Conservation (phyloP, 1,284 basidiomycete species). For the Trichosporon sp. region DNA sequence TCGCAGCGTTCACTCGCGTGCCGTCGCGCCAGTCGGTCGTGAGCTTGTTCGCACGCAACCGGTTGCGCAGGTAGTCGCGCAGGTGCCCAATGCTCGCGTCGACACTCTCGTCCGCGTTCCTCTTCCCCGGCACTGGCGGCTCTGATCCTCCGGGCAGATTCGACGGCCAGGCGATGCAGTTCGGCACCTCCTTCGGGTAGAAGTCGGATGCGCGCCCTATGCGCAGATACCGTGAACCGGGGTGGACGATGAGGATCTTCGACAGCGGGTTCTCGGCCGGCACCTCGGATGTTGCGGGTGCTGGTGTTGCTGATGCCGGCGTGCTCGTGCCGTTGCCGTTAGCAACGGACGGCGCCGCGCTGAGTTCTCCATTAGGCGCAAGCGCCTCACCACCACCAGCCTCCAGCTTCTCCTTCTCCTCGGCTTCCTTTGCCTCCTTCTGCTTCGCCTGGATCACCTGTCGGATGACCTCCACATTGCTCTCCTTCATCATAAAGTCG, state of each 20-base stretch:
- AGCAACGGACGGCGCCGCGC: not conserved
- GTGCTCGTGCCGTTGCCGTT: not conserved
- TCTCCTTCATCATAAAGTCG: slow-evolving; percentile 34
- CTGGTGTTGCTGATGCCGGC: not conserved
- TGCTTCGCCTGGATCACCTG: slow-evolving; percentile 19
- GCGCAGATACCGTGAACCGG: slow-evolving; percentile 78
- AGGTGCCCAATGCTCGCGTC: slow-evolving; percentile 68
- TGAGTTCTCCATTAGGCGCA: not conserved
- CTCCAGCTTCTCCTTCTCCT: not conserved
- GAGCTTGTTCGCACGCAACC: slow-evolving; percentile 84
- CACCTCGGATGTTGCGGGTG: not conserved
- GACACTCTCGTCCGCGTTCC: slow-evolving; percentile 51
- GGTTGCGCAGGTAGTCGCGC: slow-evolving; percentile 65
- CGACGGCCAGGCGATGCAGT: slow-evolving; percentile 34
- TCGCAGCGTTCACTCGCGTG: slow-evolving; percentile 62
- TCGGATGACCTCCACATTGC: slow-evolving; percentile 37
- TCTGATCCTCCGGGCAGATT: slow-evolving; percentile 20
- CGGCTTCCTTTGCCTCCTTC: slow-evolving; percentile 16
- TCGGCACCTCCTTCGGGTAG: slow-evolving; percentile 45
- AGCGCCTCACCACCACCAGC: not conserved
- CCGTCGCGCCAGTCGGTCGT: slow-evolving; percentile 68
- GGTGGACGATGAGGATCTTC: slow-evolving; percentile 78
- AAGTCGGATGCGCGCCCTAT: slow-evolving; percentile 83
- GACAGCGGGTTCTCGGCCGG: slow-evolving; percentile 24
- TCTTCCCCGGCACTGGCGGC: slow-evolving; percentile 31